phyloP scores from a whole-genome alignment of 352 stramenopile species.

The Discostella stelligera region DNA sequence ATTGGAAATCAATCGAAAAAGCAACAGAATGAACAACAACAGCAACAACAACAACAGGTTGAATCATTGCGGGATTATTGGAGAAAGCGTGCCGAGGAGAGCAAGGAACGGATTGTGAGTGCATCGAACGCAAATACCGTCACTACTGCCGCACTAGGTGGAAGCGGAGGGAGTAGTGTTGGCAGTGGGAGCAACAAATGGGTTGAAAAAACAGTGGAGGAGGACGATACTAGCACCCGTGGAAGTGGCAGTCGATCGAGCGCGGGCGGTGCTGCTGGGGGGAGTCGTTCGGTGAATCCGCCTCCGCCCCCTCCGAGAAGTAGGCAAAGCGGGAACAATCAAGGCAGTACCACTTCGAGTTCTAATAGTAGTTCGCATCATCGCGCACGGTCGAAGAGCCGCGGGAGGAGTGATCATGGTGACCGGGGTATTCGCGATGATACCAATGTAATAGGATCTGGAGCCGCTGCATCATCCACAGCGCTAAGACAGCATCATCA shows the following conservation, averaged over 20 bases:
- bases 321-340: not conserved
- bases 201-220: constrained; percentile 1
- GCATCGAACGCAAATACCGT: not conserved
- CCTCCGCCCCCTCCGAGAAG: not conserved
- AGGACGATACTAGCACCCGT: not conserved
- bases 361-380: not conserved
- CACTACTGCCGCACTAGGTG: not conserved
- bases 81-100: constrained; percentile 35
- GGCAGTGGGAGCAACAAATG: not conserved
- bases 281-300: not conserved
- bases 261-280: too few species aligned
- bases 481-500: not conserved
- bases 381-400: not conserved
- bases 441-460: not conserved
- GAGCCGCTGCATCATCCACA: not conserved
- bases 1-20: not conserved
- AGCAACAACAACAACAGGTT: not conserved
- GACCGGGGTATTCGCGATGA: not conserved
- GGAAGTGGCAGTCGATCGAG: too few species aligned
- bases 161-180: not conserved
- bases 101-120: constrained; percentile 17
- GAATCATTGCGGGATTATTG: constrained; percentile 44
- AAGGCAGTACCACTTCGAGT: not conserved
- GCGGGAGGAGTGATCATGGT: constrained; percentile 1
- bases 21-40: not conserved